A percentile compares a stretch with the other conserved stretches of the same genome.
phyloP scores from a whole-genome alignment of 2,329 filamentous ascomycete genomes.

The Cladosporium sp. region DNA sequence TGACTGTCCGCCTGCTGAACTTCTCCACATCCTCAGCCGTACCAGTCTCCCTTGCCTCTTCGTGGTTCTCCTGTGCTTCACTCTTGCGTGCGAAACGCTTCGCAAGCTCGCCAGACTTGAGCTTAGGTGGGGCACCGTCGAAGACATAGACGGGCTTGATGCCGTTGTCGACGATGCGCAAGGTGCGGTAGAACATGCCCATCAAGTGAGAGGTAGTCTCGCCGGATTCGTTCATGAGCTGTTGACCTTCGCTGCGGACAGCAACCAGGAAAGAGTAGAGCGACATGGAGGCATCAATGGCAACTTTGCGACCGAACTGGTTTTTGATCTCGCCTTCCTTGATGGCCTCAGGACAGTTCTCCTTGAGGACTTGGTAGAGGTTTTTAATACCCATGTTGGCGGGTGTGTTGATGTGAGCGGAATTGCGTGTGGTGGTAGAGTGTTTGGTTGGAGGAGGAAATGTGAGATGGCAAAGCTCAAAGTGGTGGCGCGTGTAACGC shows the following conservation, averaged over 20 bases:
- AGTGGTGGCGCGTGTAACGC: conserved; percentile 10
- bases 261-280: conserved; percentile 99
- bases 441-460: conserved; percentile 1
- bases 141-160: conserved; percentile 99
- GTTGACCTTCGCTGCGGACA: conserved; percentile 93
- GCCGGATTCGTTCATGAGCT: conserved; percentile 91
- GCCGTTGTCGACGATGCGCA: conserved; percentile 97
- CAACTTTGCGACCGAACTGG: conserved; percentile 94
- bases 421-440: conserved; percentile 21
- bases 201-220: conserved; percentile 98
- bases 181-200: conserved; percentile 99
- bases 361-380: conserved; percentile 52
- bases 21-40: conserved; percentile 98
- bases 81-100: conserved; percentile 95
- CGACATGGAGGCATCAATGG: conserved; percentile 73
- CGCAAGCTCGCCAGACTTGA: conserved; percentile 95
- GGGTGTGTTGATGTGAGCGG: conserved; percentile 21
- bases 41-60: conserved; percentile 95
- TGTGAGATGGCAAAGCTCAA: conserved; percentile 15
- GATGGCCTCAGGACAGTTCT: conserved; percentile 87
- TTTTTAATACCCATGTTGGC: conserved; percentile 43
- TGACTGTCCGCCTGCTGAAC: conserved; percentile 88
- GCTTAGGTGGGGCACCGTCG: conserved; percentile 92
- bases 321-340: conserved; percentile 98
- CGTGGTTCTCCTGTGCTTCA: conserved; percentile 83